Evolutionary conservation across 2,329 filamentous ascomycete species (phyloP).

Genomic region (Penicillium griseofulvum): DNA sequence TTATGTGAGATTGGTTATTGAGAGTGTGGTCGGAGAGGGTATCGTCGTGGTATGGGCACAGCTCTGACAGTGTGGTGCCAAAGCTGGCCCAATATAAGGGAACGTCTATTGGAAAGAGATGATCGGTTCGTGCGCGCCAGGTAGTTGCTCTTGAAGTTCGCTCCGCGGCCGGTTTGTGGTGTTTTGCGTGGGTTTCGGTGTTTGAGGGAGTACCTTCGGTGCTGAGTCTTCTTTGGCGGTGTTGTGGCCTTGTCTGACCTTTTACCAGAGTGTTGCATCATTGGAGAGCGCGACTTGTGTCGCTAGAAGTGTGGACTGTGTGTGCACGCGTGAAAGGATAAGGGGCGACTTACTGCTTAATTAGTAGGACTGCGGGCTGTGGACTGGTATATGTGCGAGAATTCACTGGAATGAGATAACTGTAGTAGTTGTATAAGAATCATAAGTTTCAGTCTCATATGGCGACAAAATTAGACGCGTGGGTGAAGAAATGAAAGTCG

Average conservation of each 20-base stretch:
- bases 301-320: not conserved
- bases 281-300: conserved; percentile 30
- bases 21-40: not conserved
- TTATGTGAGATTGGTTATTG: not conserved
- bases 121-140: not conserved
- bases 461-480: not conserved
- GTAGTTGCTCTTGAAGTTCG: not conserved
- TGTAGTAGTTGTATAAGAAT: too few species aligned
- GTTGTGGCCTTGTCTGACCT: conserved; percentile 40
- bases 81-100: not conserved
- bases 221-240: conserved; percentile 6
- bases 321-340: not conserved
- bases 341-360: conserved; percentile 1
- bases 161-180: not conserved
- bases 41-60: conserved; percentile 1
- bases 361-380: not conserved
- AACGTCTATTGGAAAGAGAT: not conserved
- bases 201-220: conserved; percentile 25
- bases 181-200: not conserved
- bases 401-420: not conserved
- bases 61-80: not conserved
- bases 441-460: not conserved
- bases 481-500: not conserved
- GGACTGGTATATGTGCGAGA: not conserved
- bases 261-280: conserved; percentile 48